Evolutionary conservation across 148 eudicot species (phyloP), one percentile per base, ranked within the genome.

Genomic region (Pouteria glomerata): DNA sequence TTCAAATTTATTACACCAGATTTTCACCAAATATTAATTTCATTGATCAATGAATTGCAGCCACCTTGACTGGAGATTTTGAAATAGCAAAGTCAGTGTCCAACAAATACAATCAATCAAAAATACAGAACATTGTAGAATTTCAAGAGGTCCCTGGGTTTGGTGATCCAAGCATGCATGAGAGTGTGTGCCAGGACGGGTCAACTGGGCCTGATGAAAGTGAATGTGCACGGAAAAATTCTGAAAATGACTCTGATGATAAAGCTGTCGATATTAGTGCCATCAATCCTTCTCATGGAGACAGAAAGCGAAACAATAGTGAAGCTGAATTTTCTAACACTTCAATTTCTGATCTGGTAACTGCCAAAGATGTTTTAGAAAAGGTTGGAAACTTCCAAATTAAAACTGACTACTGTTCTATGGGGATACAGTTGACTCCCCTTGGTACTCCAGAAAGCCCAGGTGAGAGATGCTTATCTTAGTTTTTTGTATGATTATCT

Each of bases 131-230:
- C 52, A 16, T 16, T 27, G 23, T 15, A 26, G 53, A 35, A 50
- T 27, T 21, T 41, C 37, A 58, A 41, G 56, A 58, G 55, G 29
- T n/a, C 42, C 6, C 14, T 42, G 18, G 48, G 41, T 72, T 52
- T 18, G 19, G 21, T 12, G 48, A 51, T 21, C 26, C 26, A 72
- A 44, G 24, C 41, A 42, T n/a, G 27, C 33, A 16, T 12, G 57
- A 45, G 45, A 59, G 31, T 19, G 8, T 42, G 60, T 37, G 67
- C 26, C n/a, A 37, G 42, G 35, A 21, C 16, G 44, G 11, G 56
- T 55, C 63, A 56, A 57, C 50, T 37, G 62, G 27, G 34, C n/a
- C 62, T 26, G 53, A 10, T 13, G 65, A 58, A 70, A 58, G 65
- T 41, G 65, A 39, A 57, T 26, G 26, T 41, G 18, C 24, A 1